Percentiles rank a stretch among this genome's conserved stretches.
Conservation (phyloP, 768 basidiomycete genomes). For the Suillus subalutaceus region DNA sequence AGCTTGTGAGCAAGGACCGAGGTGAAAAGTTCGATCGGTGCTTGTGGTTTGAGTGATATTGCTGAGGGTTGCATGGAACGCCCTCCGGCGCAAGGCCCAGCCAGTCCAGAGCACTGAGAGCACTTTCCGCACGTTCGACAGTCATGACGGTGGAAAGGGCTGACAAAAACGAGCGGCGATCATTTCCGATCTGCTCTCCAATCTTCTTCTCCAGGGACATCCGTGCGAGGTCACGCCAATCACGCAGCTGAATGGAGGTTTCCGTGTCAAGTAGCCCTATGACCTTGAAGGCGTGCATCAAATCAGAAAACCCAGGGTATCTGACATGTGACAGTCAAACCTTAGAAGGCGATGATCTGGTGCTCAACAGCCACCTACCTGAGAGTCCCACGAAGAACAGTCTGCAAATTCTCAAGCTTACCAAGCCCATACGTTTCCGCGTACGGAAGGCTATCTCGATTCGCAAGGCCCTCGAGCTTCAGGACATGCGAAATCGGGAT, state of each 20-base stretch:
- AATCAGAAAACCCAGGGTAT: constrained; percentile 79
- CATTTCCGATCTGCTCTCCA: constrained; percentile 29
- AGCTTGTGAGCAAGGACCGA: constrained; percentile 71
- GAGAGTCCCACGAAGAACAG: constrained; percentile 83
- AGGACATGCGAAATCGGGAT: constrained; percentile 67
- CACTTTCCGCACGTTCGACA: constrained; percentile 23
- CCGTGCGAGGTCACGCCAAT: constrained; percentile 42
- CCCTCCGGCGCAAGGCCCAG: constrained; percentile 15
- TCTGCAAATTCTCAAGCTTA: constrained; percentile 45
- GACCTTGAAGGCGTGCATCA: constrained; percentile 72
- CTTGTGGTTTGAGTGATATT: constrained; percentile 49
- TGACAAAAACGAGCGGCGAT: constrained; percentile 36
- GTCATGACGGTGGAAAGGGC: constrained; percentile 32
- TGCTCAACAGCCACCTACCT: constrained; percentile 45
- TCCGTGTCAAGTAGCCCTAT: constrained; percentile 66
- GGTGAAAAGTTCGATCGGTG: constrained; percentile 78
- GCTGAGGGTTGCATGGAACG: neutral
- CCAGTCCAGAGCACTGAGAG: constrained; percentile 50
- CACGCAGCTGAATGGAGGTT: constrained; percentile 19
- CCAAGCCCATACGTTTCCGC: constrained; percentile 63
- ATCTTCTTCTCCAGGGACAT: constrained; percentile 34
- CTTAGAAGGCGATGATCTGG: neutral
- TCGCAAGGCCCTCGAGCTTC: constrained; percentile 81
- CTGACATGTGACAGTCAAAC: constrained; percentile 37
- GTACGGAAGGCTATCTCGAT: constrained; percentile 80